Percentiles rank a stretch among this genome's conserved stretches.
phyloP scores from a whole-genome alignment of 352 stramenopile species.

The Phytophthora fragariae region DNA sequence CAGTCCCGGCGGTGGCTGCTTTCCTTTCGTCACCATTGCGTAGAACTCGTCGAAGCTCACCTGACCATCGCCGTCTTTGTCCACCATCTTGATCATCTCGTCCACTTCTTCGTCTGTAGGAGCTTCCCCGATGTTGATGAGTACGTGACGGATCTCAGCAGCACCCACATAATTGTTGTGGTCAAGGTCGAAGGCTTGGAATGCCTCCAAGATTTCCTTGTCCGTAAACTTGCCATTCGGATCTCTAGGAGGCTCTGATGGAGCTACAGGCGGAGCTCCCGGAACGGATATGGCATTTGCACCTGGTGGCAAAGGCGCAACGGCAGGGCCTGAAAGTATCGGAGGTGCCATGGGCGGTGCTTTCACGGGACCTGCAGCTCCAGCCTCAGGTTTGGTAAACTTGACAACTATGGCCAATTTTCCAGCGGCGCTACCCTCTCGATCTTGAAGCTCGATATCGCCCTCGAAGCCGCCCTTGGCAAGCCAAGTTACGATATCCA shows the following conservation, averaged over 20 bases:
- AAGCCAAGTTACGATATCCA: conserved; percentile 94
- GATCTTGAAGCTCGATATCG: conserved; percentile 91
- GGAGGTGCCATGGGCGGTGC: conserved; percentile 61
- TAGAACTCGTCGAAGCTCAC: conserved; percentile 97
- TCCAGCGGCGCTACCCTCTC: conserved; percentile 73
- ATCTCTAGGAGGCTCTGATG: conserved; percentile 83
- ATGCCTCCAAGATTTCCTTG: conserved; percentile 95
- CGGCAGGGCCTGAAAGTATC: conserved; percentile 67
- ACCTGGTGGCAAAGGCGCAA: conserved; percentile 67
- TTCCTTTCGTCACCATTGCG: conserved; percentile 95
- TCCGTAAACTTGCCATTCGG: conserved; percentile 97
- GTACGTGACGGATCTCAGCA: conserved; percentile 94
- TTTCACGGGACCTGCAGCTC: conserved; percentile 51
- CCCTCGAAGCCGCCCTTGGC: conserved; percentile 93
- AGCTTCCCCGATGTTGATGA: conserved; percentile 96
- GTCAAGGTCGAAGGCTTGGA: conserved; percentile 95
- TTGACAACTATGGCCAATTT: conserved; percentile 90
- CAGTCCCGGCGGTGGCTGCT: conserved; percentile 90
- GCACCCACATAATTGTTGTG: conserved; percentile 97
- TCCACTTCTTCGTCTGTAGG: conserved; percentile 96
- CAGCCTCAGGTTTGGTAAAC: conserved; percentile 76
- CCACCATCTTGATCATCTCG: conserved; percentile 97
- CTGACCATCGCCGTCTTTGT: conserved; percentile 95
- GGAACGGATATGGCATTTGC: conserved; percentile 63
- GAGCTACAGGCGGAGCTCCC: conserved; percentile 59